Percentiles rank a stretch among this genome's conserved stretches.
Evolutionary conservation across 2,329 filamentous ascomycete species (phyloP).

Genomic region (Diaporthe ilicicola): DNA sequence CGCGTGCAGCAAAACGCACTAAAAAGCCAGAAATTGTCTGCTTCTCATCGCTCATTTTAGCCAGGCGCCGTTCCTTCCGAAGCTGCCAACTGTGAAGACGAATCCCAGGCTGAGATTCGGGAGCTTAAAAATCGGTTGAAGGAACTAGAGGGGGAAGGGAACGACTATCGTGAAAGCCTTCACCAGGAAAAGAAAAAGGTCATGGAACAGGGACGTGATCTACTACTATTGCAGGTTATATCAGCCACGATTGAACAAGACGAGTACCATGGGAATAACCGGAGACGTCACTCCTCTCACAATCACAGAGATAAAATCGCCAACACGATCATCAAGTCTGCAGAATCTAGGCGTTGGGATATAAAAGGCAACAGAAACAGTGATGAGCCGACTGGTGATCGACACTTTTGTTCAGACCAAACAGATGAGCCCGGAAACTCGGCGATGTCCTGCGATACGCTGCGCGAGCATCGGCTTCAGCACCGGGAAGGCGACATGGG

Average conservation of each 20-base stretch:
- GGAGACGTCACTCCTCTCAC: background rate
- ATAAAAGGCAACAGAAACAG: too few species aligned
- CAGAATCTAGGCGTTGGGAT: background rate
- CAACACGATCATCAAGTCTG: background rate
- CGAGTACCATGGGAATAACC: background rate
- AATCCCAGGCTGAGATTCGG: background rate
- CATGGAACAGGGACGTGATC: background rate
- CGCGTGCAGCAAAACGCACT: background rate
- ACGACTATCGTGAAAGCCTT: background rate
- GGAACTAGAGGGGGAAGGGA: background rate
- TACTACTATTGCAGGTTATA: background rate
- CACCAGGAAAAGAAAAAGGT: background rate
- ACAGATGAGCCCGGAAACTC: background rate
- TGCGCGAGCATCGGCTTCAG: background rate
- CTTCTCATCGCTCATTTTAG: background rate
- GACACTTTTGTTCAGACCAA: background rate
- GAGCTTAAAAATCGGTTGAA: background rate
- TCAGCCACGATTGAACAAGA: background rate
- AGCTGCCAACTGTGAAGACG: background rate
- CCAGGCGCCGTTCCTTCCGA: background rate
- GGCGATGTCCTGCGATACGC: background rate
- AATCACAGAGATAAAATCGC: background rate
- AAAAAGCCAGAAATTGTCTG: background rate
- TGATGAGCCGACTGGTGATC: too few species aligned
- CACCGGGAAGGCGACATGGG: background rate